Conservation (phyloP, 2,329 filamentous ascomycete genomes). For the Berkeleyomyces rouxiae region DNA sequence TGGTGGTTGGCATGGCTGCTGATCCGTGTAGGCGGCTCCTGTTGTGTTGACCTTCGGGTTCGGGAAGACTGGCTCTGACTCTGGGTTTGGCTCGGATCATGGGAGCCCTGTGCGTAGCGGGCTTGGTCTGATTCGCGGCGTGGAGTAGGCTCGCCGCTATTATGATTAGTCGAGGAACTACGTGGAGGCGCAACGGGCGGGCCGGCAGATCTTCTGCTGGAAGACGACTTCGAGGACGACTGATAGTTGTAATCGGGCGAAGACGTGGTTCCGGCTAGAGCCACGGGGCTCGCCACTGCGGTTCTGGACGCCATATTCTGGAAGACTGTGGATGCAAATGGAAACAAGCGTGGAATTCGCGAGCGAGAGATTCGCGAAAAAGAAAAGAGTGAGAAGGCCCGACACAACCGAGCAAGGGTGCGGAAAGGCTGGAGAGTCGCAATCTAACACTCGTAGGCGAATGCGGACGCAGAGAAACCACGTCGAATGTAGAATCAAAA, state of each 20-base stretch:
- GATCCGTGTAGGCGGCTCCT: slow-evolving; percentile 24
- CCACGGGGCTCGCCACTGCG: slow-evolving; percentile 27
- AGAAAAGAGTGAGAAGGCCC: neutral
- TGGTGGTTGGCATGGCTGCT: slow-evolving; percentile 16
- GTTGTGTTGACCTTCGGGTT: slow-evolving; percentile 18
- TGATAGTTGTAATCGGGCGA: slow-evolving; percentile 24
- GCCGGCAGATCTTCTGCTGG: slow-evolving; percentile 41
- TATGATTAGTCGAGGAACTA: slow-evolving; percentile 52
- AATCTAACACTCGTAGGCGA: too few relatives aligned
- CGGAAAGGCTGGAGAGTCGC: neutral
- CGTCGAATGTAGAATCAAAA: too few relatives aligned
- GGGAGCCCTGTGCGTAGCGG: slow-evolving; percentile 18
- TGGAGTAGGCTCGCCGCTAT: slow-evolving; percentile 14
- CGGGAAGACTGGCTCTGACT: slow-evolving; percentile 9
- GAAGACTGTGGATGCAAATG: neutral
- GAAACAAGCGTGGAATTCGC: neutral
- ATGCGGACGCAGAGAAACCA: too few relatives aligned
- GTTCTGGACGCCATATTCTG: slow-evolving; percentile 29
- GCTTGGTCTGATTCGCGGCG: slow-evolving; percentile 6
- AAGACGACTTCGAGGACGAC: slow-evolving; percentile 24
- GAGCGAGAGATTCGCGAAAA: neutral
- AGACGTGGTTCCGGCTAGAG: slow-evolving; percentile 23
- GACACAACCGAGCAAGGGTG: slow-evolving; percentile 6
- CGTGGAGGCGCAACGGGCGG: slow-evolving; percentile 63
- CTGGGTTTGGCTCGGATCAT: slow-evolving; percentile 15